phyloP scores from a whole-genome alignment of 768 basidiomycete species.

The Rhodotorula toruloides region DNA sequence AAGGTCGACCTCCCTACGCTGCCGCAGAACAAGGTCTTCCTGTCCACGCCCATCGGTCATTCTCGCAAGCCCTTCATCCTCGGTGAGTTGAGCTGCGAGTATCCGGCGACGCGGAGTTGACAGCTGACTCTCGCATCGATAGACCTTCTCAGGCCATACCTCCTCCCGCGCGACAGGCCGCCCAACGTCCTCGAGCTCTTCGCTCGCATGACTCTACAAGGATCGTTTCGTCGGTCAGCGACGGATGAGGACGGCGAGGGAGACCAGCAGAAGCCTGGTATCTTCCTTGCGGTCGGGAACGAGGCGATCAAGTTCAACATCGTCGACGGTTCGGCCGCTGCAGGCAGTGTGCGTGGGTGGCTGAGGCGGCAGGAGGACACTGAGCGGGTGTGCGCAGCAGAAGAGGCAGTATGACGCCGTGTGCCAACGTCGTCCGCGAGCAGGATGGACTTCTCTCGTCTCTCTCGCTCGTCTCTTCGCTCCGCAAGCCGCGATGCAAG shows the following conservation, averaged over 20 bases:
- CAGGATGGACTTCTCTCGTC: no score
- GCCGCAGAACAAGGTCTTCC: slow-evolving; percentile 17
- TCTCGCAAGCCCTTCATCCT: slow-evolving; percentile 31
- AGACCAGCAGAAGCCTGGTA: not conserved
- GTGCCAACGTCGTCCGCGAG: no score
- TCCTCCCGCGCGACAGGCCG: not conserved
- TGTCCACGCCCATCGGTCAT: slow-evolving; percentile 31
- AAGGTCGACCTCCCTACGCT: not conserved
- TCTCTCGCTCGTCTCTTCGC: no score
- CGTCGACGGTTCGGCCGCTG: not conserved
- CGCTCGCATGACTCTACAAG: slow-evolving; percentile 26
- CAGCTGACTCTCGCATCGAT: not conserved
- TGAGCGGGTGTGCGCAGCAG: no score
- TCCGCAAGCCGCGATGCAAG: no score
- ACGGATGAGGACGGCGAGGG: not conserved
- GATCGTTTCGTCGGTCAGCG: no score
- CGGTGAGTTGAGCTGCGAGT: not conserved
- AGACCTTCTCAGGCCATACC: slow-evolving; percentile 21
- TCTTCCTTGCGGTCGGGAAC: slow-evolving; percentile 28
- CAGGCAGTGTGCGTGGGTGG: slow-evolving; percentile 17
- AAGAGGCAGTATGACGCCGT: not conserved
- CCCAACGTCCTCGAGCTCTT: slow-evolving; percentile 37
- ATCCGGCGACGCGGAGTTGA: not conserved
- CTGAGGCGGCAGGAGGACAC: not conserved
- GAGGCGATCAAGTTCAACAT: slow-evolving; percentile 38